Evolutionary conservation across 2,329 filamentous ascomycete species (phyloP).

Genomic region (Claviceps pazoutovae): DNA sequence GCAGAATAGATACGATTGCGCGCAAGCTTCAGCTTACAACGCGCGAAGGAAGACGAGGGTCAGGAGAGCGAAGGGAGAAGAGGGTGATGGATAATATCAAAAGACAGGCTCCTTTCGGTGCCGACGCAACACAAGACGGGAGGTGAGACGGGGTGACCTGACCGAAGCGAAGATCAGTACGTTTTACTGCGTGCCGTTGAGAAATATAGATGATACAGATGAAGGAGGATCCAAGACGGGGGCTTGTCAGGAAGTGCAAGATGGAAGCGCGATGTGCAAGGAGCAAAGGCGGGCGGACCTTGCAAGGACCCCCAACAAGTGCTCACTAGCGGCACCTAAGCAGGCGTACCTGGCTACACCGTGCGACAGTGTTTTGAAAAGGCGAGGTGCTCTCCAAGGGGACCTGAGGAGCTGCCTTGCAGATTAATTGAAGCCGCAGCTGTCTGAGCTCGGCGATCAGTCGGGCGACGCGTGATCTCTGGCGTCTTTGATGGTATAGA

Average conservation of each 20-base stretch:
- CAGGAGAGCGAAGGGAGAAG: neutral
- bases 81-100: neutral
- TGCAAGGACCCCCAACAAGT: constrained; percentile 3
- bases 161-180: neutral
- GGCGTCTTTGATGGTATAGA: neutral
- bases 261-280: neutral
- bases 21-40: neutral
- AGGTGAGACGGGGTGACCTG: neutral
- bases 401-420: neutral
- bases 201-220: no score
- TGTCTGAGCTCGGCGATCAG: neutral
- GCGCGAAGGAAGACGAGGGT: neutral
- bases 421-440: neutral
- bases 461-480: neutral
- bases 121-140: neutral
- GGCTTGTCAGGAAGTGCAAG: no score
- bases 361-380: constrained; percentile 5
- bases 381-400: neutral
- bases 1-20: neutral
- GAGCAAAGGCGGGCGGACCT: neutral
- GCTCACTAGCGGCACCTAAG: constrained; percentile 6
- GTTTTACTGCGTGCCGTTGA: neutral
- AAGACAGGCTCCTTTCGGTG: neutral
- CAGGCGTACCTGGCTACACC: constrained; percentile 7
- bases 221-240: no score